phyloP scores from a whole-genome alignment of 106 monocot species.

The Acanthochlamys bracteata region DNA sequence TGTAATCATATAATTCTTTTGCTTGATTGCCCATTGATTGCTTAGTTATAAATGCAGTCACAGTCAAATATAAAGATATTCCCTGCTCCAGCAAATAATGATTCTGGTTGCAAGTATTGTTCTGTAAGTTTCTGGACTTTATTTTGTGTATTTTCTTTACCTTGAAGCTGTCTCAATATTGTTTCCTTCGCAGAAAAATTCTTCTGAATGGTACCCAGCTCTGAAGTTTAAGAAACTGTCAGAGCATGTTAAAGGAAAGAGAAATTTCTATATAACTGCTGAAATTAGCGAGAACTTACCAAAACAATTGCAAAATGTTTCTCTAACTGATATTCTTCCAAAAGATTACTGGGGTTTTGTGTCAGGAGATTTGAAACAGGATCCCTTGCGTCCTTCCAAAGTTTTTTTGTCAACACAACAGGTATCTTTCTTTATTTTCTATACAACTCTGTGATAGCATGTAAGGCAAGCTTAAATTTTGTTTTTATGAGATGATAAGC shows the following conservation, averaged over 20 bases:
- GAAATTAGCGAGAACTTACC: slow-evolving; percentile 48
- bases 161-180: not conserved
- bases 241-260: slow-evolving; percentile 25
- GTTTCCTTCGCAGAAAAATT: slow-evolving; percentile 14
- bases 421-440: too few relatives aligned
- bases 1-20: too few relatives aligned
- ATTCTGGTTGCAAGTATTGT: slow-evolving; percentile 64
- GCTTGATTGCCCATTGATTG: too few relatives aligned
- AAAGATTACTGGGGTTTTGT: slow-evolving; percentile 69
- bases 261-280: slow-evolving; percentile 32
- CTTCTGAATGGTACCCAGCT: slow-evolving; percentile 40
- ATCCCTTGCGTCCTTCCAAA: slow-evolving; percentile 8
- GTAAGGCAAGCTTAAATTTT: too few relatives aligned
- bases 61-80: slow-evolving; percentile 5
- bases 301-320: slow-evolving; percentile 27
- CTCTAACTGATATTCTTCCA: slow-evolving; percentile 33
- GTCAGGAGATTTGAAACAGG: slow-evolving; percentile 18
- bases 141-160: not conserved
- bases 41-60: too few relatives aligned
- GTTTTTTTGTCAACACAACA: slow-evolving; percentile 47
- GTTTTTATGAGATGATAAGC: too few relatives aligned
- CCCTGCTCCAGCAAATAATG: slow-evolving; percentile 6
- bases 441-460: too few relatives aligned
- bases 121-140: slow-evolving; percentile 32
- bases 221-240: slow-evolving; percentile 47